Conservation (phyloP, 169 alveolate species). For the Blepharisma undulans region DNA sequence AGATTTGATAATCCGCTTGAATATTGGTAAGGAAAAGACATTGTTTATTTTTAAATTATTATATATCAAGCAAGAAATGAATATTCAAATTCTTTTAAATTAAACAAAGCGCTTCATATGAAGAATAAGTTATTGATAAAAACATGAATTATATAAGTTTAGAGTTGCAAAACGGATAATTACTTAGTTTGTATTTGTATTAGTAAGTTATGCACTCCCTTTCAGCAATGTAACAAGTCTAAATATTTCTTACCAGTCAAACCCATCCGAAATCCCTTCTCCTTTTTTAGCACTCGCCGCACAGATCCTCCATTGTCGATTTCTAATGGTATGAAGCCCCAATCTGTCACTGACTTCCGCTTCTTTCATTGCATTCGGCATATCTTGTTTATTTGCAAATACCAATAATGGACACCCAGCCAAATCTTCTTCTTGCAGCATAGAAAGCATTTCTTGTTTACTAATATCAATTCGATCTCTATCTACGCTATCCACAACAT, state of each 20-base stretch:
- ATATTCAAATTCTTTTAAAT: too few species aligned
- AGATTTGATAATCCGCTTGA: neutral
- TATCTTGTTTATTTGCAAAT: constrained; percentile 86
- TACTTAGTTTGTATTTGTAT: neutral
- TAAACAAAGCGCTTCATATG: neutral
- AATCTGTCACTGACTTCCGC: constrained; percentile 49
- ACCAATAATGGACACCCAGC: constrained; percentile 82
- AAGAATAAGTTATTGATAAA: neutral
- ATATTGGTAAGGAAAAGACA: neutral
- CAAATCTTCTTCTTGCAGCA: constrained; percentile 79
- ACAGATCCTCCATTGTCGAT: constrained; percentile 63
- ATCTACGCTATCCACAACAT: constrained; percentile 85
- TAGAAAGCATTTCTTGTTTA: constrained; percentile 70
- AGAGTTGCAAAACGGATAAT: neutral
- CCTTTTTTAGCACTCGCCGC: constrained; percentile 70
- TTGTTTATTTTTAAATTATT: neutral
- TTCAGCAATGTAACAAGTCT: neutral
- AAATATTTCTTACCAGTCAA: constrained; percentile 62
- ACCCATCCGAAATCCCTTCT: constrained; percentile 75
- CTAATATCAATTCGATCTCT: constrained; percentile 78
- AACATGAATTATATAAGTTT: too few species aligned
- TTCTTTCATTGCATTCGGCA: constrained; percentile 57
- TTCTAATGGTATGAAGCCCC: constrained; percentile 45
- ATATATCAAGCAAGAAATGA: neutral
- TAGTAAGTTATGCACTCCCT: neutral